Conservation (phyloP, 2,329 filamentous ascomycete species). For the Escovopsis sp. region DNA sequence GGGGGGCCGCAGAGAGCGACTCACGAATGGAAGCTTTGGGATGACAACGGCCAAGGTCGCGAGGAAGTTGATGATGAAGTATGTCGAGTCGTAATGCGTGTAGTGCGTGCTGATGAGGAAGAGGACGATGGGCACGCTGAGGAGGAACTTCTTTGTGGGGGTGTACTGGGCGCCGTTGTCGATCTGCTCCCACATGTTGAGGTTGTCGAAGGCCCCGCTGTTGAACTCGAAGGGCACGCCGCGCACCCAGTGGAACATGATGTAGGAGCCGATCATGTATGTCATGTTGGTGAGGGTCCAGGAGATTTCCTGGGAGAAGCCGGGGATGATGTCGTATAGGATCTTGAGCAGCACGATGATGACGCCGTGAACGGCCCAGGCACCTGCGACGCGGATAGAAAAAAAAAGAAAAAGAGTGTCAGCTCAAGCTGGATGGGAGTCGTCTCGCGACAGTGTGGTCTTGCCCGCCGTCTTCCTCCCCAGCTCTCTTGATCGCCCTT, state of each 20-base stretch:
- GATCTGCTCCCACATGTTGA: slow-evolving; percentile 99
- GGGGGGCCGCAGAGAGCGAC: slow-evolving; percentile 22
- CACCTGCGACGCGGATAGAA: slow-evolving; percentile 43
- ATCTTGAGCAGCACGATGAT: slow-evolving; percentile 87
- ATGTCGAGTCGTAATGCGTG: slow-evolving; percentile 92
- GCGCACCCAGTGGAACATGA: slow-evolving; percentile 99
- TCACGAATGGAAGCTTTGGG: slow-evolving; percentile 86
- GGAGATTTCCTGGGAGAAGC: slow-evolving; percentile 92
- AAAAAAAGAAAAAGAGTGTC: background rate
- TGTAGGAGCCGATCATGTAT: slow-evolving; percentile 96
- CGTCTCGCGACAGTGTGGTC: too few species aligned
- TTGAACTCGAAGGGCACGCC: slow-evolving; percentile 99
- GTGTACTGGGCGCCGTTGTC: slow-evolving; percentile 98
- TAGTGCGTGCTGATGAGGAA: slow-evolving; percentile 98
- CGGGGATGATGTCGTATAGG: slow-evolving; percentile 90
- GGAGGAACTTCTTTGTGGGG: slow-evolving; percentile 93
- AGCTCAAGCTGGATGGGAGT: too few species aligned
- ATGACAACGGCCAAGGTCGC: slow-evolving; percentile 88
- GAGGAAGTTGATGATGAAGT: slow-evolving; percentile 94
- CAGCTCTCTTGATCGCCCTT: too few species aligned
- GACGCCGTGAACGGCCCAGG: slow-evolving; percentile 95
- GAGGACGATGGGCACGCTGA: slow-evolving; percentile 83
- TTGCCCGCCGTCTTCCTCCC: too few species aligned
- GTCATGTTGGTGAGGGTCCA: slow-evolving; percentile 98
- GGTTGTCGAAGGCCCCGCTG: slow-evolving; percentile 91